Conservation (phyloP, 495 filamentous ascomycete species). For the Penicillium pancosmium region DNA sequence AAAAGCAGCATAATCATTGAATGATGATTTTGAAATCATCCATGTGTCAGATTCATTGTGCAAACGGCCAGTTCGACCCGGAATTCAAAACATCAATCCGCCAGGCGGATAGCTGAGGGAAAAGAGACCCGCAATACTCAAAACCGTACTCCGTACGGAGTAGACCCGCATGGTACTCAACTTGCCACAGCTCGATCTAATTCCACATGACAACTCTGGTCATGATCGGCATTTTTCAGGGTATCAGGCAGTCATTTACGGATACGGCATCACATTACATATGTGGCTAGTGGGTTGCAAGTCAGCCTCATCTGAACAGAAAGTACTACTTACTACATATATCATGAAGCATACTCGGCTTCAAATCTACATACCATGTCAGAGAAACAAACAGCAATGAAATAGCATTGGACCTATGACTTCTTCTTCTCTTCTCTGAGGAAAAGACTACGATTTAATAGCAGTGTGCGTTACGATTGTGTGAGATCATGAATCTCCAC, state of each 20-base stretch:
- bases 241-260: not conserved
- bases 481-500: not conserved
- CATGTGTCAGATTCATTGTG: not conserved
- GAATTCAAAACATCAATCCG: not conserved
- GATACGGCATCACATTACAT: not conserved
- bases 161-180: not conserved
- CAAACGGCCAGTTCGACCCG: not conserved
- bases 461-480: not conserved
- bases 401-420: too few species aligned
- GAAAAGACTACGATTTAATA: not conserved
- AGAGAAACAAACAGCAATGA: too few species aligned
- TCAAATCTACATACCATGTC: too few species aligned
- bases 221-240: not conserved
- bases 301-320: not conserved
- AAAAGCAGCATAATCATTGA: not conserved
- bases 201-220: not conserved
- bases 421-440: not conserved
- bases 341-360: too few species aligned
- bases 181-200: not conserved
- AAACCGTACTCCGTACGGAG: not conserved
- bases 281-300: not conserved
- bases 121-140: not conserved
- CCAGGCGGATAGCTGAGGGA: not conserved
- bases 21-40: not conserved
- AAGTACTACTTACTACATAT: not conserved